Base-by-base conservation (phyloP, 164 flowering plant genomes). In the Sedum album region DNA sequence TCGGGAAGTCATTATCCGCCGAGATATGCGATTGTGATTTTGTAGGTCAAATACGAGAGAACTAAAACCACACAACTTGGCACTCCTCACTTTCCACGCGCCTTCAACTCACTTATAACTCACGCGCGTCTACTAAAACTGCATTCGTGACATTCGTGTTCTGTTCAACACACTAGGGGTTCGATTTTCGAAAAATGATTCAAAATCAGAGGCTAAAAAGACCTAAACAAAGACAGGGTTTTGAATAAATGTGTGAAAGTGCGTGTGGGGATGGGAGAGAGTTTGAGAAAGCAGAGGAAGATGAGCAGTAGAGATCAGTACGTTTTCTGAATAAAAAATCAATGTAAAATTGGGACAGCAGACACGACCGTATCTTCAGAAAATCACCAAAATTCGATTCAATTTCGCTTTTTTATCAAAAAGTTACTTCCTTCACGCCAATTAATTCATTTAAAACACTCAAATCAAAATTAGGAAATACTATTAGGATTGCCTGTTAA, bases 21-120 rank as follows among this genome's bases (percentile, higher is more conserved):
- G 33, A 79, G 86, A 83, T 83, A 73, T 79, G 71, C 26, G 84
- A 79, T 30, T 60, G 77, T 65, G 80, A 78, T 68, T 68, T 72
- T 68, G n/a, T 64, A 18, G 64, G 21, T 36, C 28, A 68, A 48
- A n/a, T 31, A 35, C 10, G 33, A 68, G 21, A 33, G 31, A 68
- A 18, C 21, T 2, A 36, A 26, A 42, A 39, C 14, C 21, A 13
- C 5, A 9, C 26, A 21, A 53, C 9, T 23, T 49, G 25, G 6
- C 0, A 30, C 33, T 71, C 20, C 70, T 35, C 60, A 14, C 31
- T 2, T 44, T 42, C 35, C 23, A 53, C 60, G 28, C 60, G 30
- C 60, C 13, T 6, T 5, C 2, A 21, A n/a, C 14, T 21, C 30
- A 23, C 60, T 28, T 53, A 28, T 1, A 30, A 42, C 3, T 0